Evolutionary conservation across 2,329 filamentous ascomycete species (phyloP).

Genomic region (Ustulina deusta): DNA sequence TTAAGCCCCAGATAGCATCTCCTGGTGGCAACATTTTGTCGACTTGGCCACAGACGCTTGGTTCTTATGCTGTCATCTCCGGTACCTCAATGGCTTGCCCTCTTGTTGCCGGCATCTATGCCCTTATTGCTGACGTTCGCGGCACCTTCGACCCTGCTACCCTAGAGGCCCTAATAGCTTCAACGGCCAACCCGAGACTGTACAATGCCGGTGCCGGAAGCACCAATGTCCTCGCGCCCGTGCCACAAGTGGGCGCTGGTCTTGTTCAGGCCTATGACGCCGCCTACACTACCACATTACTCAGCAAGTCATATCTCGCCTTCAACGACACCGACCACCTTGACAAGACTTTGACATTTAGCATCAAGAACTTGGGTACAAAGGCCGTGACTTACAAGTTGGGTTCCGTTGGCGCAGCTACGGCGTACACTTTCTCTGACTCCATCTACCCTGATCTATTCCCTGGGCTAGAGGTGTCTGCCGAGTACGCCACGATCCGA

Average conservation of each 20-base stretch:
- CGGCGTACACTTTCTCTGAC: slow-evolving; percentile 64
- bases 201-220: slow-evolving; percentile 49
- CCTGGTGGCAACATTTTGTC: slow-evolving; percentile 70
- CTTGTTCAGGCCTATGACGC: slow-evolving; percentile 71
- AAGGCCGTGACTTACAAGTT: slow-evolving; percentile 64
- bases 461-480: slow-evolving; percentile 58
- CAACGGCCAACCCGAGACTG: slow-evolving; percentile 41
- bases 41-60: slow-evolving; percentile 63
- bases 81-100: slow-evolving; percentile 73
- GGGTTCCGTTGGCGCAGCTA: slow-evolving; percentile 62
- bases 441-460: slow-evolving; percentile 56
- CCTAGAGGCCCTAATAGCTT: slow-evolving; percentile 56
- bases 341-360: slow-evolving; percentile 61
- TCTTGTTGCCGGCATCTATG: slow-evolving; percentile 65
- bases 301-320: slow-evolving; percentile 68
- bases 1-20: slow-evolving; percentile 68
- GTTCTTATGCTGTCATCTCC: slow-evolving; percentile 64
- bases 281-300: slow-evolving; percentile 63
- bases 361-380: slow-evolving; percentile 65
- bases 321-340: slow-evolving; percentile 75
- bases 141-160: slow-evolving; percentile 63
- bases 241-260: slow-evolving; percentile 71
- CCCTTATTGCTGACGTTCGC: slow-evolving; percentile 64
- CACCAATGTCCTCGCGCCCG: slow-evolving; percentile 60
- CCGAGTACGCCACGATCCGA: slow-evolving; percentile 57